phyloP scores from a whole-genome alignment of 1,284 basidiomycete genomes.

The Sanghuangporus weigelae region DNA sequence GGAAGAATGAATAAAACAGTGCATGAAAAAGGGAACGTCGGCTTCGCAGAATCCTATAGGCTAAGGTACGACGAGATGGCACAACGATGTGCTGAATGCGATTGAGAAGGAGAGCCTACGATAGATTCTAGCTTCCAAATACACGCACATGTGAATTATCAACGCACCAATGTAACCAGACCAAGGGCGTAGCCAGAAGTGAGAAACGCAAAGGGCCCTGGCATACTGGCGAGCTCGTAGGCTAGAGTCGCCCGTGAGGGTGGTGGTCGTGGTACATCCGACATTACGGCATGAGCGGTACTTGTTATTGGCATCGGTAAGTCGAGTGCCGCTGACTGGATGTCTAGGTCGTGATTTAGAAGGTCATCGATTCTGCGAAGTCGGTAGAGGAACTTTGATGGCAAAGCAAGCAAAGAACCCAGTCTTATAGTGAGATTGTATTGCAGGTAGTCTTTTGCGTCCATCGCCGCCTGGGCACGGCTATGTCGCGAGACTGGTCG shows the following conservation, averaged over 20 bases:
- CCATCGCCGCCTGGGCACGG: conserved; percentile 3
- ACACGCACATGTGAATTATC: not conserved
- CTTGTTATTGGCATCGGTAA: conserved; percentile 8
- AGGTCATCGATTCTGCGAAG: conserved; percentile 21
- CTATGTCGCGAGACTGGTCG: not conserved
- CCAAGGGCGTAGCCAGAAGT: conserved; percentile 66
- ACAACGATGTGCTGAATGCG: conserved; percentile 72
- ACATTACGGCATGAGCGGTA: not conserved
- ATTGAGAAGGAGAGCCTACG: conserved; percentile 61
- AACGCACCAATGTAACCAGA: conserved; percentile 55
- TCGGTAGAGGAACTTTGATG: conserved; percentile 19
- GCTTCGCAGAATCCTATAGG: conserved; percentile 24
- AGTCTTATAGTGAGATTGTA: conserved; percentile 17
- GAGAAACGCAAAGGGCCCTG: conserved; percentile 63
- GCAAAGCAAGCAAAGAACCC: conserved; percentile 19
- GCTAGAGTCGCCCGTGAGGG: conserved; percentile 7
- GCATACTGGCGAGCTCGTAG: conserved; percentile 29
- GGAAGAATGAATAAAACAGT: conserved; percentile 43
- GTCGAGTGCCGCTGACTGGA: not conserved
- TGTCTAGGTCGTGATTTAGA: conserved; percentile 16
- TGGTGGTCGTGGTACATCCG: conserved; percentile 5
- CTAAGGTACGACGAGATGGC: conserved; percentile 46
- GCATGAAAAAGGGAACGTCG: conserved; percentile 26
- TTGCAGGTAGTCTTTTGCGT: conserved; percentile 12
- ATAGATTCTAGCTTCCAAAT: conserved; percentile 8